Evolutionary conservation across 192 early-diverging fungal species (phyloP).

Genomic region (Coemansia sp.): DNA sequence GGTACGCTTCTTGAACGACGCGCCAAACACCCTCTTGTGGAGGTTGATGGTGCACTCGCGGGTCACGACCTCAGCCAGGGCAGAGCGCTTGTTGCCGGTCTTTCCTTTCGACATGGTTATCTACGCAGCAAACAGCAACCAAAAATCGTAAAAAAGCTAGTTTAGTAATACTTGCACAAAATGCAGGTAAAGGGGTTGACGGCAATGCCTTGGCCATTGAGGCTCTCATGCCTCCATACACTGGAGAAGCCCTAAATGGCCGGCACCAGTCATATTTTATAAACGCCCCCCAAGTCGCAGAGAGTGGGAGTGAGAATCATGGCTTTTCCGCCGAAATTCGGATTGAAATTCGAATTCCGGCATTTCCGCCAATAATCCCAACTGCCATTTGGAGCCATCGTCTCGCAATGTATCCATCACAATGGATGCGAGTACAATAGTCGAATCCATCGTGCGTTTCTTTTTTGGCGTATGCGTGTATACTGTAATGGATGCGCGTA

Average conservation of each 20-base stretch:
- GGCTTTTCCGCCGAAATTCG: background rate
- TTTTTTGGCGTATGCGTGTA: background rate
- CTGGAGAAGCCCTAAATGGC: background rate
- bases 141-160: background rate
- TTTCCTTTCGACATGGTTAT: conserved; percentile 75
- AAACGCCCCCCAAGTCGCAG: background rate
- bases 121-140: conserved; percentile 7
- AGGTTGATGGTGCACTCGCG: conserved; percentile 99
- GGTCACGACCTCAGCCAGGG: conserved; percentile 88
- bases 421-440: background rate
- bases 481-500: conserved; percentile 8
- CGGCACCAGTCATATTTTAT: background rate
- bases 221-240: background rate
- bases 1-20: conserved; percentile 96
- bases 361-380: background rate
- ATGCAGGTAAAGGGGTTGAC: background rate
- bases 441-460: conserved; percentile 8
- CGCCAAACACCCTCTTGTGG: conserved; percentile 85
- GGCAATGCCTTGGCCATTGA: background rate
- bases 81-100: conserved; percentile 74
- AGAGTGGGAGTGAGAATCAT: background rate
- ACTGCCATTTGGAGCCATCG: background rate
- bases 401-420: background rate
- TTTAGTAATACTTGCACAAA: background rate
- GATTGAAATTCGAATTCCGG: background rate